phyloP scores from a whole-genome alignment of 495 filamentous ascomycete genomes.

The Aspergillus ellipticus region DNA sequence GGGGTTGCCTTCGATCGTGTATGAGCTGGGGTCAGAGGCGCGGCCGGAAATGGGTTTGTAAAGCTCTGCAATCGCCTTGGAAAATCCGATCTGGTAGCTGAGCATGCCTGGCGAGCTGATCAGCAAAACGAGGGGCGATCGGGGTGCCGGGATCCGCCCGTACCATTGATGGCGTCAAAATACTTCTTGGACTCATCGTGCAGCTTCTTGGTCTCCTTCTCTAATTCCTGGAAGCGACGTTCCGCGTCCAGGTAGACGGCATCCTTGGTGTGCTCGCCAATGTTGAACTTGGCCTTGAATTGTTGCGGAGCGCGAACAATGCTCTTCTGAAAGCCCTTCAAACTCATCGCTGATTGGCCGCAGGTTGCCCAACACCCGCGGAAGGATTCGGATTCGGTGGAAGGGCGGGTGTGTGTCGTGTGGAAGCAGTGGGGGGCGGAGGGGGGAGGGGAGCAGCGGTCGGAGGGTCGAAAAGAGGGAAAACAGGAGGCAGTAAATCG shows the following conservation, averaged over 20 bases:
- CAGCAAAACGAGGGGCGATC: conserved; percentile 6
- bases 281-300: conserved; percentile 86
- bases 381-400: conserved; percentile 6
- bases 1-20: conserved; percentile 77
- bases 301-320: conserved; percentile 84
- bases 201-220: conserved; percentile 91
- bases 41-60: conserved; percentile 98
- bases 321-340: conserved; percentile 92
- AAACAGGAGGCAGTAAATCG: conserved; percentile 7
- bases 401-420: not conserved
- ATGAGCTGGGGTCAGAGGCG: conserved; percentile 85
- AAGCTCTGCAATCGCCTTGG: conserved; percentile 88
- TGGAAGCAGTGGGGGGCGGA: not conserved
- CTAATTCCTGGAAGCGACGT: conserved; percentile 88
- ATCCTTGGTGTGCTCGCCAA: conserved; percentile 91
- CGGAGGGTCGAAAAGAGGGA: conserved; percentile 5
- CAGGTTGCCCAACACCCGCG: conserved; percentile 5
- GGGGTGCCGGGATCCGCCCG: not conserved
- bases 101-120: conserved; percentile 68
- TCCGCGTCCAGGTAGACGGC: conserved; percentile 92
- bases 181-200: conserved; percentile 95
- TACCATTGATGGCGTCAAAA: conserved; percentile 92
- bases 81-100: conserved; percentile 96
- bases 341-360: conserved; percentile 66
- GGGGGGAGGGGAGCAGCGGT: not conserved